Conservation (phyloP, 83 land plant genomes). For the Thuja plicata region DNA sequence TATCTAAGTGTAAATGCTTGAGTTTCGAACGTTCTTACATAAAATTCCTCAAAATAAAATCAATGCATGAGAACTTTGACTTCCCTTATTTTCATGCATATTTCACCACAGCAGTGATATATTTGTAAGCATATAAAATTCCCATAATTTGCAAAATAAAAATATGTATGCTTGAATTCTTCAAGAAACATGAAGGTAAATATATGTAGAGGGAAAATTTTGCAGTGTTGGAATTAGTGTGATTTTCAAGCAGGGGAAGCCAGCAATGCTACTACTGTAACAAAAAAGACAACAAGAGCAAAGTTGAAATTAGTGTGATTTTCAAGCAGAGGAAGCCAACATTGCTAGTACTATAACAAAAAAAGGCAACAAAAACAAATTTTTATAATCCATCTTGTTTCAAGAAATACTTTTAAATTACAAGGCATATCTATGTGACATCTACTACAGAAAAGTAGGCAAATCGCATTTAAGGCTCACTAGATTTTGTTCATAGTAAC, state of each 20-base stretch:
- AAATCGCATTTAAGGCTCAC: too few relatives aligned
- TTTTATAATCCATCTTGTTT: too few relatives aligned
- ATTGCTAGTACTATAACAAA: too few relatives aligned
- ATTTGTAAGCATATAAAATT: background rate
- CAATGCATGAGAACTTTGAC: background rate
- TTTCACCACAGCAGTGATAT: background rate
- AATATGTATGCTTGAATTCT: background rate
- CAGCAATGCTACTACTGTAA: constrained; percentile 71
- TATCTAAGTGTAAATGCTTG: background rate
- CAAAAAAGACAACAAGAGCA: background rate
- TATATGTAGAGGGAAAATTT: constrained; percentile 27
- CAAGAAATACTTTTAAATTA: too few relatives aligned
- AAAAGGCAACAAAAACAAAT: too few relatives aligned
- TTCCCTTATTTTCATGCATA: background rate
- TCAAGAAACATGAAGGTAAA: background rate
- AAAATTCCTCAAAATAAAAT: background rate
- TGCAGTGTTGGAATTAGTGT: constrained; percentile 23
- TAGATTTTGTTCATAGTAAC: too few relatives aligned
- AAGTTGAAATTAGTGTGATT: too few relatives aligned
- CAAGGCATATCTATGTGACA: too few relatives aligned
- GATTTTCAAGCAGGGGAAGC: constrained; percentile 80
- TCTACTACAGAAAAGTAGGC: too few relatives aligned
- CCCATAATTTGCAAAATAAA: background rate
- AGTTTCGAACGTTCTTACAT: background rate
- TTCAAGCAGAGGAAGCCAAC: too few relatives aligned